Conservation (phyloP, 768 basidiomycete species). For the Coprinellus micaceus region DNA sequence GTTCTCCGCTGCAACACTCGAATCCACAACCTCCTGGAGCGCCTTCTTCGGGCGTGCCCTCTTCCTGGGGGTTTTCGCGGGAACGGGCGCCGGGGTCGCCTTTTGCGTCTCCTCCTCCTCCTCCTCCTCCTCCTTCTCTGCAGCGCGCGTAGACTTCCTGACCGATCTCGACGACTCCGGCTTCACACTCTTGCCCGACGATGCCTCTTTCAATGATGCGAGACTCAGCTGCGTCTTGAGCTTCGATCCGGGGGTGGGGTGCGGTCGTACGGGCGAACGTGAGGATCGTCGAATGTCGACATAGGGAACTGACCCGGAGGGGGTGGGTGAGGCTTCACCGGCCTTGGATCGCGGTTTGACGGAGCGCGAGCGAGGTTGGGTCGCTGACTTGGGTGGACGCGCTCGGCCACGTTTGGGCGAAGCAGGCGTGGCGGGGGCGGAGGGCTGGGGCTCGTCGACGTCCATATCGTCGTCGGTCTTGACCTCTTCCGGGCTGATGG, state of each 20-base stretch:
- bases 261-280: constrained; percentile 1
- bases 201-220: too few relatives aligned
- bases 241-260: not conserved
- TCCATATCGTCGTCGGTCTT: constrained; percentile 7
- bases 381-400: not conserved
- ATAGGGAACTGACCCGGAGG: not conserved
- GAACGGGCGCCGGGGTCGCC: not conserved
- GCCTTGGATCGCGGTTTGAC: constrained; percentile 2
- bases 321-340: not conserved
- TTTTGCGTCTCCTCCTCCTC: constrained; percentile 5
- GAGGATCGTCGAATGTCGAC: not conserved
- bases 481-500: not conserved
- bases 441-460: constrained; percentile 7
- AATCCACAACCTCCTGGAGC: constrained; percentile 11
- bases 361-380: constrained; percentile 4
- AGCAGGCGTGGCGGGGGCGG: too few relatives aligned
- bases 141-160: too few relatives aligned
- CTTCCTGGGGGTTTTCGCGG: too few relatives aligned
- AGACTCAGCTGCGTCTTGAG: not conserved
- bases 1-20: constrained; percentile 9
- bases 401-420: constrained; percentile 2
- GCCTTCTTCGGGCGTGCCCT: constrained; percentile 3
- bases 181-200: too few relatives aligned
- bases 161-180: too few relatives aligned
- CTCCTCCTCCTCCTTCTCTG: not conserved